Conservation (phyloP, 306 rosid genomes). For the Purshia tridentata region DNA sequence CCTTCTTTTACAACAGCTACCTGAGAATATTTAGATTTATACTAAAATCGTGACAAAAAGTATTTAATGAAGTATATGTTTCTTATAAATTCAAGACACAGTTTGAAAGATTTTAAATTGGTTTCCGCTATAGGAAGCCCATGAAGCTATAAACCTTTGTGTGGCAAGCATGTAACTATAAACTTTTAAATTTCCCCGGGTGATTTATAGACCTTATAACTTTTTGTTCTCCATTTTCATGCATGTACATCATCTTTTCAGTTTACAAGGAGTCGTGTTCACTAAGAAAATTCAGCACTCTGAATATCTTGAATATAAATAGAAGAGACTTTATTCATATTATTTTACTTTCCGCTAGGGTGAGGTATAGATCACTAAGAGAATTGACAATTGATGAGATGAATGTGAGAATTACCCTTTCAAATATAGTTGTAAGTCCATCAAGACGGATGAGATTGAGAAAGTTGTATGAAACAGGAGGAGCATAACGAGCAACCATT, state of each 20-base stretch:
- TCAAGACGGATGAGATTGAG: slow-evolving; percentile 80
- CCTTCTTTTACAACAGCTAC: neutral
- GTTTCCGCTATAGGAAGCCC: neutral
- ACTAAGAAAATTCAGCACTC: too few species aligned
- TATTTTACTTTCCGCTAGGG: slow-evolving; percentile 14
- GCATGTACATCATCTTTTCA: too few species aligned
- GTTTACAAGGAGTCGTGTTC: too few species aligned
- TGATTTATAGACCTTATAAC: too few species aligned
- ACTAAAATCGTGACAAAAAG: neutral
- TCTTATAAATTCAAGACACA: neutral
- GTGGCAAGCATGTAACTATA: too few species aligned
- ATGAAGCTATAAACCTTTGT: neutral
- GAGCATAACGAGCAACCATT: slow-evolving; percentile 99
- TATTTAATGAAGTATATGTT: too few species aligned
- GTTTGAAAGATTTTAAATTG: neutral
- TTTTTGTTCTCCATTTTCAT: too few species aligned
- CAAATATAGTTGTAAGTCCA: slow-evolving; percentile 66
- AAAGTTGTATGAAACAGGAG: slow-evolving; percentile 93
- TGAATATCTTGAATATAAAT: too few species aligned
- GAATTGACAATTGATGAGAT: neutral
- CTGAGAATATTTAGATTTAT: neutral
- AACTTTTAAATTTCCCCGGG: too few species aligned
- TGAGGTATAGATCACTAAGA: slow-evolving; percentile 11
- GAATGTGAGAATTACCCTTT: slow-evolving; percentile 52
- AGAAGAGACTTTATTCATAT: neutral